These are phyloP conservation scores for Amylostereum areolatum DNA, from an alignment of 1,284 basidiomycete genomes.

Conservation along the genomic window DNA sequence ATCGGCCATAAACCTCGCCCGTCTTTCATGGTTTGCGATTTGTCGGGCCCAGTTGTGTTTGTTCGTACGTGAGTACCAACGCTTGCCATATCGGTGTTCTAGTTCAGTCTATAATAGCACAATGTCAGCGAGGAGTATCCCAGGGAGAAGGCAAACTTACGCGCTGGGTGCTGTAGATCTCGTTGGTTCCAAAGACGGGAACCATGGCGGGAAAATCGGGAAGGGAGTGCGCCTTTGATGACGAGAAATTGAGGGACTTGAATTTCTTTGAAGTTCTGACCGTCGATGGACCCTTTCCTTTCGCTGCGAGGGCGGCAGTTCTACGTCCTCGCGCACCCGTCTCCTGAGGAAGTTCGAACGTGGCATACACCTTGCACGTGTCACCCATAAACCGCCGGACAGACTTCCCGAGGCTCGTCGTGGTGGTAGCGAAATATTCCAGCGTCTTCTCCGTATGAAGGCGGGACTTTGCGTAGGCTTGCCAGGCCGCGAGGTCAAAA, in stretches of 20 bases:
- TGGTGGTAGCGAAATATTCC: conserved; percentile 10
- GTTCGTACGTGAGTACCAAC: conserved; percentile 13
- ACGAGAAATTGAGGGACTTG: background rate
- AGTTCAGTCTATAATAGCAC: background rate
- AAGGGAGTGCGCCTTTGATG: conserved; percentile 5
- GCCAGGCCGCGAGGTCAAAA: conserved; percentile 18
- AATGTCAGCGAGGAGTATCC: background rate
- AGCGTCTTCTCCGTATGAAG: conserved; percentile 23
- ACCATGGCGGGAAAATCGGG: background rate
- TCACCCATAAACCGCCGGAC: conserved; percentile 13
- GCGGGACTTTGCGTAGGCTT: conserved; percentile 23
- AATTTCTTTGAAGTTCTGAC: too few relatives aligned
- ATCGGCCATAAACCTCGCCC: too few relatives aligned
- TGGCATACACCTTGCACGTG: conserved; percentile 7
- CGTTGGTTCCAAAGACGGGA: background rate
- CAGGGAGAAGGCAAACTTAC: conserved; percentile 17
- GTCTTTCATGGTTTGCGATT: too few relatives aligned
- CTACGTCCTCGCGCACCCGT: background rate
- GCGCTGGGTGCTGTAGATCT: conserved; percentile 10
- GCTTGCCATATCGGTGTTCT: conserved; percentile 15
- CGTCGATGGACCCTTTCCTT: too few relatives aligned
- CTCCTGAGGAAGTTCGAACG: background rate
- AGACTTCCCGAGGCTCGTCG: conserved; percentile 10
- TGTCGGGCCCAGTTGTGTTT: too few relatives aligned
- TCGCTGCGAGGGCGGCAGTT: too few relatives aligned